A percentile compares a stretch with the other conserved stretches of the same genome.
Conservation (phyloP, 306 rosid species). For the Carpinus fangiana region DNA sequence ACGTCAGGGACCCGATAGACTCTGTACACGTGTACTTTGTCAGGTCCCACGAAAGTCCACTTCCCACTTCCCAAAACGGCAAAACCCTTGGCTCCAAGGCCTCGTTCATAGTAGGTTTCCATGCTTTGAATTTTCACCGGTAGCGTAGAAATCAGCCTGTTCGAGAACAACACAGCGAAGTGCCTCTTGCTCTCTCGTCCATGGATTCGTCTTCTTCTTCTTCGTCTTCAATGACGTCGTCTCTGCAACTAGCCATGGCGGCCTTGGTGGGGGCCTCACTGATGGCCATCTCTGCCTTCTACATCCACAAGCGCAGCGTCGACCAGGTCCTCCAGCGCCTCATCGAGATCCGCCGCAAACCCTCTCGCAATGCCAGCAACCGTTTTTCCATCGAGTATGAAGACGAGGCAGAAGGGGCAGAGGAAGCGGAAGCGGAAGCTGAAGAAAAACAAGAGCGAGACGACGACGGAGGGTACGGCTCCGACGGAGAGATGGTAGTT, state of each 20-base stretch:
- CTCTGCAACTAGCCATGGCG: conserved; percentile 72
- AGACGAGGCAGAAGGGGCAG: neutral
- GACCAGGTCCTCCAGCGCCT: conserved; percentile 69
- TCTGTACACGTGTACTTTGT: too few relatives aligned
- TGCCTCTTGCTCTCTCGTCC: neutral
- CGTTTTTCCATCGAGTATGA: neutral
- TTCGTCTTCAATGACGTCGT: conserved; percentile 40
- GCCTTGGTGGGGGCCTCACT: conserved; percentile 74
- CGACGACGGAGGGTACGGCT: conserved; percentile 25
- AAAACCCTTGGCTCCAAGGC: neutral
- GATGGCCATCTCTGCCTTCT: conserved; percentile 82
- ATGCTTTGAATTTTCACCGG: neutral
- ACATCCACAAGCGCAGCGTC: conserved; percentile 79
- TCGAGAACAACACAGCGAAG: neutral
- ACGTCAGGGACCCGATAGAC: too few relatives aligned
- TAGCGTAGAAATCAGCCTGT: neutral
- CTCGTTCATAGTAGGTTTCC: neutral
- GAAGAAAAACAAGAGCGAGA: conserved; percentile 8
- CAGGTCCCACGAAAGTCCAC: neutral
- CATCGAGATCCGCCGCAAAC: conserved; percentile 55
- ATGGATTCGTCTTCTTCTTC: conserved; percentile 33
- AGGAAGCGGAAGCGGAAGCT: conserved; percentile 9
- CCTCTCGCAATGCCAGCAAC: neutral
- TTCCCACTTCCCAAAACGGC: neutral
- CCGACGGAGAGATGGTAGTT: conserved; percentile 28